Conservation (phyloP, 2,329 filamentous ascomycete species). For the Chaetomium globosum region DNA sequence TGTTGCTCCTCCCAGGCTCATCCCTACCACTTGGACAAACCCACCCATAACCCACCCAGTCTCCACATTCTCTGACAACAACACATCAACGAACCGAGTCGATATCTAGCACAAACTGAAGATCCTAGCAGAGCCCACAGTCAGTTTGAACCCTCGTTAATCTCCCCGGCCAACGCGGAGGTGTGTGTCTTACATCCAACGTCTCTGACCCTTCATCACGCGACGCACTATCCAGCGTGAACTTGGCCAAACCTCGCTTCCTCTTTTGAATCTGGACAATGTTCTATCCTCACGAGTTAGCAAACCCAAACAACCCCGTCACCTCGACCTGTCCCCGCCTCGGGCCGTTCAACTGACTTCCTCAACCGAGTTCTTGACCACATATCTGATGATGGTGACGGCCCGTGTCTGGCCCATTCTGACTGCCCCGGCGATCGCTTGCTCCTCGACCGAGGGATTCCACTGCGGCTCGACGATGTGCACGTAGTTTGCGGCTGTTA, state of each 20-base stretch:
- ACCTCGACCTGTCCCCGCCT: too few relatives aligned
- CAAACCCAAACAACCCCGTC: neutral
- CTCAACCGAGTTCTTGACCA: constrained; percentile 8
- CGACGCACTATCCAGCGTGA: constrained; percentile 11
- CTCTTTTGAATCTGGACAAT: constrained; percentile 4
- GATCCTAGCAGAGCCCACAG: neutral
- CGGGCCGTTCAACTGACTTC: neutral
- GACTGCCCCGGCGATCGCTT: constrained; percentile 5
- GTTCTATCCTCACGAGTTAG: neutral
- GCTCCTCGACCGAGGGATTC: constrained; percentile 14
- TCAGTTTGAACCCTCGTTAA: neutral
- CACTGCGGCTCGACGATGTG: constrained; percentile 10
- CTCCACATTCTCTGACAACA: too few relatives aligned
- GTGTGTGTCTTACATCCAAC: constrained; percentile 5
- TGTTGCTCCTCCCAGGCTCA: too few relatives aligned
- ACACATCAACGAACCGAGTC: neutral
- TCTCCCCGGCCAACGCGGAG: neutral
- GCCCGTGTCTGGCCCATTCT: constrained; percentile 10
- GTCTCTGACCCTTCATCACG: constrained; percentile 6
- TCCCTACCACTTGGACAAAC: too few relatives aligned
- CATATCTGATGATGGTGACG: constrained; percentile 14
- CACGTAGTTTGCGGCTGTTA: constrained; percentile 9
- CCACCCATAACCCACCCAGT: too few relatives aligned
- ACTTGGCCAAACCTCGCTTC: constrained; percentile 10
- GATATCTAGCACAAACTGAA: neutral